Conservation (phyloP, 805 yeast species). For the Myxozyma nipponensis region DNA sequence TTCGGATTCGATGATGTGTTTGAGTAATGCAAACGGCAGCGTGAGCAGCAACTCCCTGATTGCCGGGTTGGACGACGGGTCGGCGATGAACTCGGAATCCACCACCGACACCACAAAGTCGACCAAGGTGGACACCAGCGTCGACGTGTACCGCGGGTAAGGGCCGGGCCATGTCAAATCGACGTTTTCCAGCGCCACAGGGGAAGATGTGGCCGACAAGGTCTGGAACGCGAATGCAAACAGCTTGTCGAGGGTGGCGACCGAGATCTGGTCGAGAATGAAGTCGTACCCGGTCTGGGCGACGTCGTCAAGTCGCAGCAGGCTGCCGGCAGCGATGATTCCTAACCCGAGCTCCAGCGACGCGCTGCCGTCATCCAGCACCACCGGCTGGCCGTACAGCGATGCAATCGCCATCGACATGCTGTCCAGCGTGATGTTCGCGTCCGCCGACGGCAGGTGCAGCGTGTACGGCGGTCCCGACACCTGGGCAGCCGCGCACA, state of each 20-base stretch:
- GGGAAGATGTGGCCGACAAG: slow-evolving; percentile 8
- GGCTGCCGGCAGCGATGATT: slow-evolving; percentile 33
- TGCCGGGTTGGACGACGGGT: slow-evolving; percentile 1
- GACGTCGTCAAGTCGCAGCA: slow-evolving; percentile 33
- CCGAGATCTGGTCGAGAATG: slow-evolving; percentile 17
- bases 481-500: slow-evolving; percentile 17
- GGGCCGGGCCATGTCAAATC: slow-evolving; percentile 31
- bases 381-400: slow-evolving; percentile 33
- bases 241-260: slow-evolving; percentile 28
- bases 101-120: slow-evolving; percentile 27
- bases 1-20: slow-evolving; percentile 34
- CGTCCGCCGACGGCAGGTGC: slow-evolving; percentile 28
- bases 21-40: slow-evolving; percentile 34
- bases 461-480: slow-evolving; percentile 35
- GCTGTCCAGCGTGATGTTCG: slow-evolving; percentile 30
- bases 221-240: slow-evolving; percentile 30
- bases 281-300: slow-evolving; percentile 30
- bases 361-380: slow-evolving; percentile 12
- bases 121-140: slow-evolving; percentile 28
- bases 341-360: slow-evolving; percentile 32
- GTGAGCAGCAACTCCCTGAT: slow-evolving; percentile 24
- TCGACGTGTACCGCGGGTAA: slow-evolving; percentile 34
- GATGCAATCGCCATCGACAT: slow-evolving; percentile 36
- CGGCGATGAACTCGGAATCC: slow-evolving; percentile 16
- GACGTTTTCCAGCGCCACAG: background rate